A percentile compares a stretch with the other conserved stretches of the same genome.
phyloP scores from a whole-genome alignment of 2,329 filamentous ascomycete species.

The Neocucurbitaria cava region DNA sequence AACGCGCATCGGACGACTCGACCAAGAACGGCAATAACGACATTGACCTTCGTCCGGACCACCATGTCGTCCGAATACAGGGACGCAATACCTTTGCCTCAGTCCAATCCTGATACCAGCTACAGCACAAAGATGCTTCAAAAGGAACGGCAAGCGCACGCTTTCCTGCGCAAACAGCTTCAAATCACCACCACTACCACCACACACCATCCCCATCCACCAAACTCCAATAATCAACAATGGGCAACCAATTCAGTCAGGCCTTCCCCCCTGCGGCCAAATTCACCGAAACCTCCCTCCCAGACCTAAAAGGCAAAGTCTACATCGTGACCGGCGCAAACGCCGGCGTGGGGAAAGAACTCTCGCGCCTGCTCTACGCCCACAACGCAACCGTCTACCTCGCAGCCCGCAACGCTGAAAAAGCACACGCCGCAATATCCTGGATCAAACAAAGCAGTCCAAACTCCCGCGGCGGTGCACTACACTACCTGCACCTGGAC shows the following conservation, averaged over 20 bases:
- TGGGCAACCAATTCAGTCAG: conserved; percentile 26
- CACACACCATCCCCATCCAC: neutral
- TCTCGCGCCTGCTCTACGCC: conserved; percentile 62
- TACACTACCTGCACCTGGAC: conserved; percentile 44
- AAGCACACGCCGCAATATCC: conserved; percentile 49
- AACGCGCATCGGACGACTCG: too few species aligned
- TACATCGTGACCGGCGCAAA: conserved; percentile 62
- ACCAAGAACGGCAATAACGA: too few species aligned
- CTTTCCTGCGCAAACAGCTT: neutral
- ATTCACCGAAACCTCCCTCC: conserved; percentile 41
- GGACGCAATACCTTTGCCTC: too few species aligned
- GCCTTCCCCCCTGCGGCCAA: conserved; percentile 21
- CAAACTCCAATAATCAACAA: neutral
- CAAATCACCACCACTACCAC: neutral
- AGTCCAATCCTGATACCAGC: neutral
- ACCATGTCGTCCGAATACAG: too few species aligned
- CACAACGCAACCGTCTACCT: conserved; percentile 64
- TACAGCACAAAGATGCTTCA: neutral
- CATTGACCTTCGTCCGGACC: too few species aligned
- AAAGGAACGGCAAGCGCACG: neutral
- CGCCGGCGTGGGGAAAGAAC: conserved; percentile 59
- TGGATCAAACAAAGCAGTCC: conserved; percentile 51
- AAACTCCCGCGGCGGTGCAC: conserved; percentile 19
- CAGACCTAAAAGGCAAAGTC: conserved; percentile 53
- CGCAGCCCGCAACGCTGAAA: conserved; percentile 54